phyloP scores from a whole-genome alignment of 169 alveolate species.

The Fabrea salina region DNA sequence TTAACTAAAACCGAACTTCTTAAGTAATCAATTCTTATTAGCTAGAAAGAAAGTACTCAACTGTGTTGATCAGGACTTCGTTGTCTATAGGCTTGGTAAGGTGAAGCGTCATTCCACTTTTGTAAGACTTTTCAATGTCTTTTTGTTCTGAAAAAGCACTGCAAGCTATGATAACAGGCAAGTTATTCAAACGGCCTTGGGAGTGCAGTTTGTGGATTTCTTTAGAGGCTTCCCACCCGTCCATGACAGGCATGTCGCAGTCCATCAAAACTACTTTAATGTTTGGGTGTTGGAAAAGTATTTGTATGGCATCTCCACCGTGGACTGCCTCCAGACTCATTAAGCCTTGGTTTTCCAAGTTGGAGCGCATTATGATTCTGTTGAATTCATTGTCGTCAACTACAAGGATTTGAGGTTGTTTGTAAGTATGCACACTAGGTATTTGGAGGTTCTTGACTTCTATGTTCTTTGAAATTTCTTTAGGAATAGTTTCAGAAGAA shows the following conservation, averaged over 20 bases:
- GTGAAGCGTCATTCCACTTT: not conserved
- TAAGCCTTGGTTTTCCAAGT: not conserved
- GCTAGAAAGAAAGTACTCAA: too few species aligned
- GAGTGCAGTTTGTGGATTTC: not conserved
- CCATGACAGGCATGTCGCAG: constrained; percentile 17
- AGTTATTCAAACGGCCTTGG: not conserved
- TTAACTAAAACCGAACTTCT: too few species aligned
- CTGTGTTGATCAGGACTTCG: too few species aligned
- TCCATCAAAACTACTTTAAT: not conserved
- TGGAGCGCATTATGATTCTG: not conserved
- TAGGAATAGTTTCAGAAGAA: too few species aligned
- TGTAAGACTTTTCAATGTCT: not conserved
- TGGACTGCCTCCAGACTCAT: not conserved
- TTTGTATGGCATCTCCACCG: constrained; percentile 21
- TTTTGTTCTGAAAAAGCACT: not conserved
- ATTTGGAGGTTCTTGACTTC: too few species aligned
- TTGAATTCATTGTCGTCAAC: constrained; percentile 16
- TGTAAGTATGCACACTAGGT: too few species aligned
- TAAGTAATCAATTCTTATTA: too few species aligned
- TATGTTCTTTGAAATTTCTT: too few species aligned
- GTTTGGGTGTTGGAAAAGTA: not conserved
- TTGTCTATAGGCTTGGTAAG: not conserved
- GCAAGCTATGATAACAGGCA: not conserved
- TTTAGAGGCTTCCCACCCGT: constrained; percentile 25
- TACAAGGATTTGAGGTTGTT: not conserved